These are phyloP conservation scores for Nitzschia putrida DNA, from an alignment of 108 stramenopile species.

Conservation along the genomic window DNA sequence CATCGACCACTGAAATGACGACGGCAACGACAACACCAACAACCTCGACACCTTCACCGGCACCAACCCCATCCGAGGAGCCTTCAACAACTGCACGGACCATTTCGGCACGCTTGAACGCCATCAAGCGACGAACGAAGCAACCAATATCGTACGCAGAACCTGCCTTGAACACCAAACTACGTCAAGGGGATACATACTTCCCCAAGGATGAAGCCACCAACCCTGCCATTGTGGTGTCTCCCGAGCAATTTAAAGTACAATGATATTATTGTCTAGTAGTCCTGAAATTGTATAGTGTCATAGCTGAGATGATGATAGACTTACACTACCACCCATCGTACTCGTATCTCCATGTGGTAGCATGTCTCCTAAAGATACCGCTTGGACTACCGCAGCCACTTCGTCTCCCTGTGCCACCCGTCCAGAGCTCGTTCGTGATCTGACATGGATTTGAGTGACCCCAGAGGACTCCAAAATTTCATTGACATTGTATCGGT, in stretches of 20 bases:
- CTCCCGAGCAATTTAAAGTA: conserved; percentile 2
- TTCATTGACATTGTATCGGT: neutral
- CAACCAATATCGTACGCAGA: conserved; percentile 60
- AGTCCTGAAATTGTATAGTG: too few species aligned
- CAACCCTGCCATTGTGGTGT: neutral
- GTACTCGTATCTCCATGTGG: too few species aligned
- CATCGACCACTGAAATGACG: neutral
- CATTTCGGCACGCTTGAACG: conserved; percentile 1
- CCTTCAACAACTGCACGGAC: neutral
- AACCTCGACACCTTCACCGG: neutral
- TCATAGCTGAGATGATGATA: too few species aligned
- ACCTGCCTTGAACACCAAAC: conserved; percentile 46
- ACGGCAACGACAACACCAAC: neutral
- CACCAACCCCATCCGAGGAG: neutral
- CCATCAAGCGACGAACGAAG: conserved; percentile 29
- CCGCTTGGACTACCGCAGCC: too few species aligned
- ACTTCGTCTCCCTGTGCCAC: too few species aligned
- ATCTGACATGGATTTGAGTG: neutral
- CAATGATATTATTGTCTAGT: too few species aligned
- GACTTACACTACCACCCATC: too few species aligned
- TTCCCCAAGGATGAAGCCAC: conserved; percentile 43
- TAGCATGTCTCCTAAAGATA: too few species aligned
- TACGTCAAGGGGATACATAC: conserved; percentile 43
- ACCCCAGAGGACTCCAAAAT: neutral
- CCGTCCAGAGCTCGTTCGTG: neutral